Base-by-base conservation (phyloP, 1,139 yeast species). In the Torulaspora pretoriensis region DNA sequence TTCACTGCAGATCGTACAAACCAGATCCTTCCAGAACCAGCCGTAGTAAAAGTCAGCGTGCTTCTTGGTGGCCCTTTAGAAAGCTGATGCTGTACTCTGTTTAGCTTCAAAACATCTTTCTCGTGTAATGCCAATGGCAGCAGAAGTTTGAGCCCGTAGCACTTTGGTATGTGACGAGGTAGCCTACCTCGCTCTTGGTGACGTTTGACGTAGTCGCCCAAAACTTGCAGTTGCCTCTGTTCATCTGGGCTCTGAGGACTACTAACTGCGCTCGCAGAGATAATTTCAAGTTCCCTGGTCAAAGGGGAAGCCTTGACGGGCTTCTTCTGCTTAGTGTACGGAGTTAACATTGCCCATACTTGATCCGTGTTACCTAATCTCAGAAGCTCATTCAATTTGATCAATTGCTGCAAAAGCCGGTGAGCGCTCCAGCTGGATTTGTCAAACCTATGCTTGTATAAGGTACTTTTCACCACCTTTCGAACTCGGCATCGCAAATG, bases 1-100 rank as follows among this genome's bases (percentile, higher is more conserved):
- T 62, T 63, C 6, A 62, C 28, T 1, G 59, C 53, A 4, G 64
- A 57, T 39, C 65, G 47, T 3, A 63, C 53, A 46, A 62, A 63
- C 64, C 64, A 61, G 3, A 63, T 54, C 26, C 49, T 53, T 10
- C 54, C 45, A 12, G 49, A 52, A 3, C 64, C 64, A 4, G 56
- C 57, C 13, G 49, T 46, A 4, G 65, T 61, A 35, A 54, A 54
- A 13, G 47, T 53, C 12, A 61, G 23, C 5, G 45, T 35, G 2
- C 54, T 51, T 27, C 46, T 47, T 1, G 65, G 65, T 3, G 61
- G 54, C 1, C 65, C 65, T 23, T 47, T 54, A 10, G 49, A 42
- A 17, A 62, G 39, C 40, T 51, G 52, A 12, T 41, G 40, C 14
- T 53, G 47, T 3, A 61, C 38, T 16, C 47, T 33, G 23, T 49